phyloP scores from a whole-genome alignment of 345 rosid genomes.

The Syzygium jambos region DNA sequence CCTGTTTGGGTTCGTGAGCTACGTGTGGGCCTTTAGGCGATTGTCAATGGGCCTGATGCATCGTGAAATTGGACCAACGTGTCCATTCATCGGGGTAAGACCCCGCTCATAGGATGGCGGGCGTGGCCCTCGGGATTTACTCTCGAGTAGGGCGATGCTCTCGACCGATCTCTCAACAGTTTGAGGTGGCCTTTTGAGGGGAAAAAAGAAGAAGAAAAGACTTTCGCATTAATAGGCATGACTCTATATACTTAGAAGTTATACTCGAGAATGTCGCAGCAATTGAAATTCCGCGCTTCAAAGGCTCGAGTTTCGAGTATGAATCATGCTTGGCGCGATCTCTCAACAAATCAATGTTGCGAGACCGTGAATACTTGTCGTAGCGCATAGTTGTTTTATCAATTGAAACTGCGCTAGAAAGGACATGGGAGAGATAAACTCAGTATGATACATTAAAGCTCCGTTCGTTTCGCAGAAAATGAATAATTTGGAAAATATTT shows the following conservation, averaged over 20 bases:
- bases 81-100: not conserved
- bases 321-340: not conserved
- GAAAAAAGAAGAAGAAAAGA: not conserved
- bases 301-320: not conserved
- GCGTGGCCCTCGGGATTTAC: not conserved
- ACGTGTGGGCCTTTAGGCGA: not conserved
- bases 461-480: too few species aligned
- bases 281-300: not conserved
- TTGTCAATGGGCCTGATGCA: not conserved
- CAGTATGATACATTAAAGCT: not conserved
- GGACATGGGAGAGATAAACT: not conserved
- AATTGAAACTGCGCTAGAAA: not conserved
- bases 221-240: not conserved
- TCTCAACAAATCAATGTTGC: not conserved
- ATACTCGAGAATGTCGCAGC: not conserved
- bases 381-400: not conserved
- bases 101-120: not conserved
- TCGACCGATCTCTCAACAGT: not conserved
- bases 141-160: not conserved
- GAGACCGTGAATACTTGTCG: not conserved
- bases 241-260: not conserved
- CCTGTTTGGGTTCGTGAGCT: not conserved
- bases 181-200: not conserved
- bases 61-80: not conserved
- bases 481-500: too few species aligned